Conservation (phyloP, 2,329 filamentous ascomycete species). For the Alternaria gaisen region DNA sequence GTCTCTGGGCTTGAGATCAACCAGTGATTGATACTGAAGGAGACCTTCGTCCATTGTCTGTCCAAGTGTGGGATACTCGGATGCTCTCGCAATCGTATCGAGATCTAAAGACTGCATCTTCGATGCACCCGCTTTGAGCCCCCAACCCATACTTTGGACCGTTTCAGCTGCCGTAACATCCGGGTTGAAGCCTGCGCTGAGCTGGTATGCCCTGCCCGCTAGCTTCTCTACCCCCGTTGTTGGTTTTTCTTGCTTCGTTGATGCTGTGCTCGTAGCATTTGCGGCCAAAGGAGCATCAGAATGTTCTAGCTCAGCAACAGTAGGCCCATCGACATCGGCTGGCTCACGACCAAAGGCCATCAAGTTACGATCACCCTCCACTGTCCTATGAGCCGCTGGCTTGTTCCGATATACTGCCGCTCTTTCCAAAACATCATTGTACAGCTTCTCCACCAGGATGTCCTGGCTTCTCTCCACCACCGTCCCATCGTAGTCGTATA, state of each 20-base stretch:
- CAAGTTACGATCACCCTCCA: slow-evolving; percentile 82
- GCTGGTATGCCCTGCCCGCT: slow-evolving; percentile 74
- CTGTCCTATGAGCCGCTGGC: slow-evolving; percentile 70
- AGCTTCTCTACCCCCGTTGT: slow-evolving; percentile 65
- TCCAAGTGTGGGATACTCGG: slow-evolving; percentile 77
- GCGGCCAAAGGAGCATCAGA: slow-evolving; percentile 60
- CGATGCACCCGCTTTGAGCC: slow-evolving; percentile 69
- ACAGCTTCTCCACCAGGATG: slow-evolving; percentile 85
- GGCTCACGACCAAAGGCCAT: slow-evolving; percentile 86
- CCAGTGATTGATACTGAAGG: slow-evolving; percentile 81
- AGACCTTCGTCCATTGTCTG: slow-evolving; percentile 94
- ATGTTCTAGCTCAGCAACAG: slow-evolving; percentile 78
- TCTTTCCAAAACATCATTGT: slow-evolving; percentile 92
- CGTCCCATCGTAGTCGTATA: slow-evolving; percentile 85
- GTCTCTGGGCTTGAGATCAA: slow-evolving; percentile 85
- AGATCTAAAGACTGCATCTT: slow-evolving; percentile 75
- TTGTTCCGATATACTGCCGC: slow-evolving; percentile 91
- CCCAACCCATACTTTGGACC: slow-evolving; percentile 84
- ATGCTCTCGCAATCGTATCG: slow-evolving; percentile 68
- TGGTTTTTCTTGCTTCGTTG: slow-evolving; percentile 55
- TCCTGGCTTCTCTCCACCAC: slow-evolving; percentile 82
- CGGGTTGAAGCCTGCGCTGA: slow-evolving; percentile 73
- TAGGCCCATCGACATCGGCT: slow-evolving; percentile 62
- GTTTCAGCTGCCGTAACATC: slow-evolving; percentile 79
- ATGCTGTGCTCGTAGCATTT: slow-evolving; percentile 58